Evolutionary conservation across 2,329 filamentous ascomycete species (phyloP).

Genomic region (Calonectria pseudoturangicola): DNA sequence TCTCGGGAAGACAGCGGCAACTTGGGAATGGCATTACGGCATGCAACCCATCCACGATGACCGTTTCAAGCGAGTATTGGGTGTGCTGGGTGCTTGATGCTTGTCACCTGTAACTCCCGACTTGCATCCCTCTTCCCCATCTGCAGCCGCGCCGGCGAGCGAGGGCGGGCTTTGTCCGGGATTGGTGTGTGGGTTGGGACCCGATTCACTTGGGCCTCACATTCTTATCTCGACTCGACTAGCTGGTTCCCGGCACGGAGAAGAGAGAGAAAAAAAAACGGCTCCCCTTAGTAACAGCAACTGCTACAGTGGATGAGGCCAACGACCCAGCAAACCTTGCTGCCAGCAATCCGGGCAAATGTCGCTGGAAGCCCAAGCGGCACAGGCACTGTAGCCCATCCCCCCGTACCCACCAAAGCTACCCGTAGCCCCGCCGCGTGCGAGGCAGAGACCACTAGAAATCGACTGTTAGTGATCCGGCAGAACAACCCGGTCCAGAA

Average conservation of each 20-base stretch:
- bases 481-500: constrained; percentile 32
- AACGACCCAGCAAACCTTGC: constrained; percentile 19
- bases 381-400: constrained; percentile 10
- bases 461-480: constrained; percentile 23
- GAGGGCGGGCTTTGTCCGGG: constrained; percentile 21
- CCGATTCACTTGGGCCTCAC: constrained; percentile 9
- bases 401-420: constrained; percentile 29
- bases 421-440: constrained; percentile 12
- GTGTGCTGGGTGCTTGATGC: not conserved
- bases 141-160: constrained; percentile 37
- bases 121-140: constrained; percentile 35
- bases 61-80: constrained; percentile 3
- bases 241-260: not conserved
- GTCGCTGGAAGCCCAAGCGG: constrained; percentile 18
- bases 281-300: constrained; percentile 2
- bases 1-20: constrained; percentile 19
- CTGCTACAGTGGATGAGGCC: constrained; percentile 24
- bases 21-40: constrained; percentile 30
- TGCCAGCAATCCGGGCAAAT: constrained; percentile 1
- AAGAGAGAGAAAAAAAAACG: not conserved
- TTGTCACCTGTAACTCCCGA: constrained; percentile 30
- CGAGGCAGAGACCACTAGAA: constrained; percentile 16
- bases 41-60: constrained; percentile 31
- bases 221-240: constrained; percentile 12
- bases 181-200: constrained; percentile 17